A percentile compares a stretch with the other conserved stretches of the same genome.
Conservation (phyloP, 768 basidiomycete species). For the Leccinellum albellum region DNA sequence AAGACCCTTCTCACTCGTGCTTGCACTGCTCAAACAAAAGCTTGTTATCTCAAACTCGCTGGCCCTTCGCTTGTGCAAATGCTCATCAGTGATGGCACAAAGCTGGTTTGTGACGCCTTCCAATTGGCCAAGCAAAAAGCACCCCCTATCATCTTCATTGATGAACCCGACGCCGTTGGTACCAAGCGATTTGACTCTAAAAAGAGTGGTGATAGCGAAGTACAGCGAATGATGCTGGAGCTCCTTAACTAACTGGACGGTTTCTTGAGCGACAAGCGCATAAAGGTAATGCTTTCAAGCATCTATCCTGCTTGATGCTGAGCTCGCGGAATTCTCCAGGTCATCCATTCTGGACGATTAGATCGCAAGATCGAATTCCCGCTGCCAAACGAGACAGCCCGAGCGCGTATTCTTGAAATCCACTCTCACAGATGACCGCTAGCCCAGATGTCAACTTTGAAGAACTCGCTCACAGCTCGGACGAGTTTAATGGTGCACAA, state of each 20-base stretch:
- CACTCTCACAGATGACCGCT: conserved; percentile 92
- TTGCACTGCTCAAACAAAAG: conserved; percentile 96
- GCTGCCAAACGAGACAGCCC: conserved; percentile 92
- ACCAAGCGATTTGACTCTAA: conserved; percentile 98
- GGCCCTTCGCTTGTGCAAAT: conserved; percentile 98
- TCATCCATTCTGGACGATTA: conserved; percentile 95
- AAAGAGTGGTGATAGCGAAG: conserved; percentile 98
- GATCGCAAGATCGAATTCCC: conserved; percentile 99
- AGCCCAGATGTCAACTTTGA: conserved; percentile 91
- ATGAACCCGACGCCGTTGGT: conserved; percentile 97
- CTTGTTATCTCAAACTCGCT: conserved; percentile 96
- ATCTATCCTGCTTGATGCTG: neutral
- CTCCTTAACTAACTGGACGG: conserved; percentile 97
- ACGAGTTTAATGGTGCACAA: conserved; percentile 98
- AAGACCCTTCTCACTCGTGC: conserved; percentile 97
- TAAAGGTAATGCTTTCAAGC: conserved; percentile 61
- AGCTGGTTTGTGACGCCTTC: conserved; percentile 97
- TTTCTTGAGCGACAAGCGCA: conserved; percentile 93
- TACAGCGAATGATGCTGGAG: conserved; percentile 99
- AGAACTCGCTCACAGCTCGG: conserved; percentile 93
- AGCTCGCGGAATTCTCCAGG: conserved; percentile 44
- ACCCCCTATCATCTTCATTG: conserved; percentile 98
- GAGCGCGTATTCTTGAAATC: conserved; percentile 93
- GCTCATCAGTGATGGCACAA: conserved; percentile 99
- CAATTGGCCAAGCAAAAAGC: conserved; percentile 98